Evolutionary conservation across 257 asterid species (phyloP), one percentile per base, ranked within the genome.

Genomic region (Oldenlandia corymbosa): DNA sequence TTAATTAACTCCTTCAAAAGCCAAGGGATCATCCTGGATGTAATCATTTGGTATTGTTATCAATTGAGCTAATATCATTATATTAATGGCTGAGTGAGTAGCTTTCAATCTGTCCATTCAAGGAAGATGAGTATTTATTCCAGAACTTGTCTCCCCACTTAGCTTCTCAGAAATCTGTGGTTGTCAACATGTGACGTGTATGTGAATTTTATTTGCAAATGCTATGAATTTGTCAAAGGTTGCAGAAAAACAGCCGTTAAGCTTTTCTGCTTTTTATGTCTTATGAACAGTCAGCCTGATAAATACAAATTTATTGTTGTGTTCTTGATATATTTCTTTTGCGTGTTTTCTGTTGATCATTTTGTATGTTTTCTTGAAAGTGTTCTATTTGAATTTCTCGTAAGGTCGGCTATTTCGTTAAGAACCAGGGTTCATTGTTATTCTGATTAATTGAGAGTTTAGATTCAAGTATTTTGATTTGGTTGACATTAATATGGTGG

Each of bases 11-110:
- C n/a, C 62, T 57, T 28, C 10, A 39, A 32, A 55, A 21, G n/a
- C 20, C 24, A 51, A 54, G 64, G 16, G n/a, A 20, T 23, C 37
- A 51, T 41, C 20, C 48, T 69, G 41, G 26, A 20, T 10, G 3
- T 39, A 32, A 60, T n/a, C n/a, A n/a, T n/a, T 28, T 23, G 24
- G 67, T 54, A 42, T 14, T 34, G 27, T 12, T 30, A 69, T 47
- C 24, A 30, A 47, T 20, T 53, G 43, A 62, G 18, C n/a, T 1
- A 26, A 27, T 42, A 4, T 10, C 20, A 36, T 59, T 9, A 24
- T n/a, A n/a, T n/a, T n/a, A 3, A 6, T 9, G 42, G n/a, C 12
- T n/a, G 32, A 36, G n/a, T 11, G 36, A 48, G 14, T 67, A 43
- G 31, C 31, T 30, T 54, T 55, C 24, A 2, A 32, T 21, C 31